Evolutionary conservation across 257 asterid species (phyloP), one percentile per base, ranked within the genome.

Genomic region (Plantago major): DNA sequence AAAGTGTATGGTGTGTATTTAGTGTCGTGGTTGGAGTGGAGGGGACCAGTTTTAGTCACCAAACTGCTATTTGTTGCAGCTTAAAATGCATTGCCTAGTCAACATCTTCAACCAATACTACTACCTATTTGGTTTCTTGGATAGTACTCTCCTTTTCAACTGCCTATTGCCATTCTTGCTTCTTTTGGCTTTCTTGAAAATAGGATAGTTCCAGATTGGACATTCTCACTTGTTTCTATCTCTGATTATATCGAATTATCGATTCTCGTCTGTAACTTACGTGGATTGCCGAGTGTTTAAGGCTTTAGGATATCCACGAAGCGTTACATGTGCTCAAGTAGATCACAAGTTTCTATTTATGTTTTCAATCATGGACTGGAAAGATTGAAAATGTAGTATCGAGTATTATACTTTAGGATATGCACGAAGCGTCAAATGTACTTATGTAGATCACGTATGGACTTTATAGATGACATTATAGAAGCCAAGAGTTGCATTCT

Each of bases 31-130:
- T 47, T 66, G 73, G 45, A 67, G 49, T 26, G 53, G 45, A 10
- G 64, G 76, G 81, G 79, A 59, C 76, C 67, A 48, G 60, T 73
- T 57, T 70, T 69, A 52, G 63, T 60, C 63, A 17, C 53, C 74
- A 33, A 61, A 62, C 16, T 58, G 49, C 51, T 68, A 30, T 47
- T 53, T 56, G 49, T 67, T 22, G 26, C 42, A 58, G 53, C 56
- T 58, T 64, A 62, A 70, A 50, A 63, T 54, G 44, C 42, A 62
- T 49, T 49, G 50, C 63, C 74, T 43, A 50, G 60, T 70, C 67
- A 54, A 47, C 64, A 13, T 44, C 52, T 60, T 76, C 71, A 63
- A 50, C 67, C 55, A 73, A 66, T 60, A 38, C 26, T 63, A 22
- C 26, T 22, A 22, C 26, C 26, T 22, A 22, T n/a, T 14, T 44